Conservation (phyloP, 2,329 filamentous ascomycete genomes). For the Ambrosiella cleistominuta region DNA sequence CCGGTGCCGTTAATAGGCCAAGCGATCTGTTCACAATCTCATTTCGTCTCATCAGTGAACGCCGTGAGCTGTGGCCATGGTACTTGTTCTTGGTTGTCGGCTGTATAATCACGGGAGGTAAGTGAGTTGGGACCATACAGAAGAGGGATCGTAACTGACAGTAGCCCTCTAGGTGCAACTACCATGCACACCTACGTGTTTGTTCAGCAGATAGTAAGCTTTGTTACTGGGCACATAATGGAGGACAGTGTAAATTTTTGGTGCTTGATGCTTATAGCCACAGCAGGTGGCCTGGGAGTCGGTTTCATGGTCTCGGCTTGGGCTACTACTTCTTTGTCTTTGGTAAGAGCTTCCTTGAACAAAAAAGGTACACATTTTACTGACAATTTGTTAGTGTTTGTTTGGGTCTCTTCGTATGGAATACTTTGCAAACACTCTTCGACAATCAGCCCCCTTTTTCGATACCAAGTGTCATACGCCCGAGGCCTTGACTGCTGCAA, state of each 20-base stretch:
- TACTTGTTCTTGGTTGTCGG: constrained; percentile 11
- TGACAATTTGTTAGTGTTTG: constrained; percentile 8
- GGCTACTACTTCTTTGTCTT: constrained; percentile 15
- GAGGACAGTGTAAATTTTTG: constrained; percentile 16
- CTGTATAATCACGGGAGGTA: constrained; percentile 11
- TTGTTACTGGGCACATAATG: constrained; percentile 3
- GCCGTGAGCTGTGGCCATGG: constrained; percentile 12
- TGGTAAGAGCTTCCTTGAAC: constrained; percentile 11
- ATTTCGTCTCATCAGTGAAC: constrained; percentile 8
- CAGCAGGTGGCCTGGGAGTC: constrained; percentile 18
- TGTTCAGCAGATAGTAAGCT: constrained; percentile 12
- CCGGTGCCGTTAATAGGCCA: background rate
- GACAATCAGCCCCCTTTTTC: constrained; percentile 18
- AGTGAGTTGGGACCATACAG: background rate
- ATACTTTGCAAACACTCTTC: constrained; percentile 19
- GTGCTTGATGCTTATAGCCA: constrained; percentile 20
- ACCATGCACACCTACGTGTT: constrained; percentile 14
- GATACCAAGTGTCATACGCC: constrained; percentile 19
- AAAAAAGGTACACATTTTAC: background rate
- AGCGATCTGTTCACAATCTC: constrained; percentile 10
- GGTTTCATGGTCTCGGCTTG: constrained; percentile 17
- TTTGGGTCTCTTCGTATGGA: constrained; percentile 16
- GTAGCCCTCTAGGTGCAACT: constrained; percentile 1
- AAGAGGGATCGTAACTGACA: background rate
- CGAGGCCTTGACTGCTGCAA: constrained; percentile 17